Base-by-base conservation (phyloP, 116 monocot species). In the Iris pallida region DNA sequence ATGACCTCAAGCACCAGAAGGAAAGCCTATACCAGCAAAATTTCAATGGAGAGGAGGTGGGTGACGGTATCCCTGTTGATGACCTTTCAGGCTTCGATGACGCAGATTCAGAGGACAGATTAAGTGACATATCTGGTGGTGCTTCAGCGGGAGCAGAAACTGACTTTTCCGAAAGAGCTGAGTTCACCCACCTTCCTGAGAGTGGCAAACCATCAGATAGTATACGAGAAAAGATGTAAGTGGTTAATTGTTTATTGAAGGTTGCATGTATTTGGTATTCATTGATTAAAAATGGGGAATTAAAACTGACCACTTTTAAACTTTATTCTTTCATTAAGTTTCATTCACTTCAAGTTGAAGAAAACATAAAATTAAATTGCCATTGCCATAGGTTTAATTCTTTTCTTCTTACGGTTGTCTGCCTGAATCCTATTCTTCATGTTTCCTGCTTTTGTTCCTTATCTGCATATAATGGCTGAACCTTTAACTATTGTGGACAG, bases 101-200 rank as follows among this genome's bases (percentile, higher is more conserved):
- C 69, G 87, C 73, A n/a, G 90, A 85, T 56, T 76, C 70, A 43
- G 87, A 87, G 45, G 87, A 80, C 47, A 75, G 70, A 66, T 71
- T 78, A 74, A 86, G 88, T 57, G 88, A 91, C 45, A 62, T 76
- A 59, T 95, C 88, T 63, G 88, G 79, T 57, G 65, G 80, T 18
- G 84, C 68, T 44, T 86, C 86, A 12, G 49, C 76, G 55, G 86
- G 81, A 66, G 78, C 75, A 41, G 84, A 82, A 83, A 90, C 82
- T 11, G 96, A 89, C 41, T 76, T 65, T 75, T 90, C 90, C 59
- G 53, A 81, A 30, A n/a, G n/a, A n/a, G 69, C 69, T 53, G 90
- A 84, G 47, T 71, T 69, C 47, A 61, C 48, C 16, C 42, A 77
- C 4, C 58, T 76, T 68, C 74, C 74, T 41, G 75, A 80, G 61